These are phyloP conservation scores for Lycium ferocissimum DNA, from an alignment of 257 asterid genomes.

Conservation along the genomic window DNA sequence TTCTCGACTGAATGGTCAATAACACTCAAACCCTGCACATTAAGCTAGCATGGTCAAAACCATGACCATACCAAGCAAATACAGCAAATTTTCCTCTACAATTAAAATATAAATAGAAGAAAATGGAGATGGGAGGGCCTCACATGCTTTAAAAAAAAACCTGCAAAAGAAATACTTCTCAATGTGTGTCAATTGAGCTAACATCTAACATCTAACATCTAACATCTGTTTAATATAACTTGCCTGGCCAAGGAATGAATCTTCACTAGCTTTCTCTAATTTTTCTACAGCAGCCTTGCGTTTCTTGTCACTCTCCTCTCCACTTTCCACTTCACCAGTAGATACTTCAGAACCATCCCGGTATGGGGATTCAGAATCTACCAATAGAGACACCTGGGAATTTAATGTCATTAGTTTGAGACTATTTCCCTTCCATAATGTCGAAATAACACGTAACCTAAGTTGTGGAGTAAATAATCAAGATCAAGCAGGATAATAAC, in stretches of 20 bases:
- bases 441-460: neutral
- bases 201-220: neutral
- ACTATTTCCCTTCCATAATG: conserved; percentile 2
- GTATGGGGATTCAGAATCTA: conserved; percentile 69
- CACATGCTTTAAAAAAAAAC: neutral
- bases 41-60: conserved; percentile 1
- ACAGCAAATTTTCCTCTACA: neutral
- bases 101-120: neutral
- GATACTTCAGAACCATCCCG: conserved; percentile 51
- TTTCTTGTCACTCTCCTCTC: conserved; percentile 65
- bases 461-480: neutral
- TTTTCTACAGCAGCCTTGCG: conserved; percentile 73
- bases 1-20: conserved; percentile 80
- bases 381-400: conserved; percentile 33
- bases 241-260: conserved; percentile 85
- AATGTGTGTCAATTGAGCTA: neutral
- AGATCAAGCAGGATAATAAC: conserved; percentile 8
- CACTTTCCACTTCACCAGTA: conserved; percentile 61
- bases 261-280: conserved; percentile 88
- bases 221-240: conserved; percentile 30
- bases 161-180: neutral
- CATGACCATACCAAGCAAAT: neutral
- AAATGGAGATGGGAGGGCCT: neutral
- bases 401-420: neutral
- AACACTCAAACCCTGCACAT: conserved; percentile 80